Evolutionary conservation across 2,329 filamentous ascomycete species (phyloP), one percentile per base, ranked within the genome.

Genomic region (Penicillium griseofulvum): DNA sequence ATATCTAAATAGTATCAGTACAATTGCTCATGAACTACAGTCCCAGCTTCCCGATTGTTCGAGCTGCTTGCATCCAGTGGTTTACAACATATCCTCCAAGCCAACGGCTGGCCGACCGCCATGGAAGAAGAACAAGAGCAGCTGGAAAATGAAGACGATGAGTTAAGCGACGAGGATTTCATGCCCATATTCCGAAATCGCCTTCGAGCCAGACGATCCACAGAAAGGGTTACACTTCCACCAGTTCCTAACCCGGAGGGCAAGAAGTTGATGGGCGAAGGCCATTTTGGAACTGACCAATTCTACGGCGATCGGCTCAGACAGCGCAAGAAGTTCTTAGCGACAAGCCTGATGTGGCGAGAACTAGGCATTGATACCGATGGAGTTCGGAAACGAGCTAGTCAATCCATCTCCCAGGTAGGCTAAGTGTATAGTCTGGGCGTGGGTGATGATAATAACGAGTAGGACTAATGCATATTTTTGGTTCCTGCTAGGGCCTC

Each of bases 221-320:
- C 66, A 5, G 63, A 69, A 12, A 71, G 68, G 19, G 71, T 85
- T 58, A 76, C 83, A 42, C 92, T 92, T 56, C 90, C 92, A n/a
- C 89, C 89, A 64, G 85, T 96, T 0, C 93, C 93, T 0, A 96
- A 87, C 65, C 85, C 89, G 11, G 81, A 85, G 58, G 93, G 94
- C 8, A 80, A 74, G 46, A 84, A 87, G 63, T 77, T 97, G 58
- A 96, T 97, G 91, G 80, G 84, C 37, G 88, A 87, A 29, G 93
- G 93, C 1, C 80, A 78, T 2, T 97, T 97, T 74, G 93, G 93
- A 33, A 79, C 80, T 17, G 88, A 86, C 54, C 81, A 87, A 78
- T 64, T 78, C 77, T 61, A 80, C 74, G 57, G 79, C 67, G 57
- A 83, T 76, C 68, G 71, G 44, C 65, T 75, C 39, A 72, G 74